Evolutionary conservation across 2,329 filamentous ascomycete genomes (phyloP).

Genomic region (Periconia sp.): DNA sequence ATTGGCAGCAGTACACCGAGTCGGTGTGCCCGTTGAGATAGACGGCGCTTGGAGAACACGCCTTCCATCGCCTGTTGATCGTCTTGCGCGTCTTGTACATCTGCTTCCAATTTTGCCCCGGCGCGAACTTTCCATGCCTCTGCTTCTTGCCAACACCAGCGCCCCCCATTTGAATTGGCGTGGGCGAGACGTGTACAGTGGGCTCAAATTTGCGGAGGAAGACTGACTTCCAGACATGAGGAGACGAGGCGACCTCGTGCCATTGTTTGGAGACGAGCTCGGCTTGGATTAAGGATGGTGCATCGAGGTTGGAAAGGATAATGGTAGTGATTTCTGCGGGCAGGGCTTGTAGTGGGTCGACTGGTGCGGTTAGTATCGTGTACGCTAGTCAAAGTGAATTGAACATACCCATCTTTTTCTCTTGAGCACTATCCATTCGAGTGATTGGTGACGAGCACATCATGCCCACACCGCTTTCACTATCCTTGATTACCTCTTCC

Average conservation of each 20-base stretch:
- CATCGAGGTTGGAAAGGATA: constrained; percentile 66
- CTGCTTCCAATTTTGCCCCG: constrained; percentile 77
- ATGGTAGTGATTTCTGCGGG: constrained; percentile 65
- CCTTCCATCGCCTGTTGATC: constrained; percentile 79
- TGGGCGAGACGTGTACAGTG: constrained; percentile 52
- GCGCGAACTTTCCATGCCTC: constrained; percentile 53
- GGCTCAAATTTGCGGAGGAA: constrained; percentile 63
- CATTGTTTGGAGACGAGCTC: constrained; percentile 65
- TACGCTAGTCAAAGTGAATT: constrained; percentile 12
- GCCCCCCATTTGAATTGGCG: constrained; percentile 57
- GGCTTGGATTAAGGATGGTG: constrained; percentile 59
- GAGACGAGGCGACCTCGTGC: constrained; percentile 61
- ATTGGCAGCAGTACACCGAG: constrained; percentile 97
- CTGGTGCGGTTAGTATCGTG: constrained; percentile 10
- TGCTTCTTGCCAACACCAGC: constrained; percentile 59
- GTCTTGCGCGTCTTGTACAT: constrained; percentile 80
- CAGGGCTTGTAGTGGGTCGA: constrained; percentile 61
- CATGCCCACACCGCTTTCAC: constrained; percentile 47
- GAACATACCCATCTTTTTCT: constrained; percentile 44
- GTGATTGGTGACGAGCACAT: constrained; percentile 41
- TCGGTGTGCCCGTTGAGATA: constrained; percentile 94
- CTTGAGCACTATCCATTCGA: constrained; percentile 37
- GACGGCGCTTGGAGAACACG: constrained; percentile 77
- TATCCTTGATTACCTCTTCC: constrained; percentile 43
- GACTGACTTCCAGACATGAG: constrained; percentile 67